Percentiles rank a stretch among this genome's conserved stretches.
Evolutionary conservation across 306 rosid species (phyloP).

Genomic region (Rosa rugosa): DNA sequence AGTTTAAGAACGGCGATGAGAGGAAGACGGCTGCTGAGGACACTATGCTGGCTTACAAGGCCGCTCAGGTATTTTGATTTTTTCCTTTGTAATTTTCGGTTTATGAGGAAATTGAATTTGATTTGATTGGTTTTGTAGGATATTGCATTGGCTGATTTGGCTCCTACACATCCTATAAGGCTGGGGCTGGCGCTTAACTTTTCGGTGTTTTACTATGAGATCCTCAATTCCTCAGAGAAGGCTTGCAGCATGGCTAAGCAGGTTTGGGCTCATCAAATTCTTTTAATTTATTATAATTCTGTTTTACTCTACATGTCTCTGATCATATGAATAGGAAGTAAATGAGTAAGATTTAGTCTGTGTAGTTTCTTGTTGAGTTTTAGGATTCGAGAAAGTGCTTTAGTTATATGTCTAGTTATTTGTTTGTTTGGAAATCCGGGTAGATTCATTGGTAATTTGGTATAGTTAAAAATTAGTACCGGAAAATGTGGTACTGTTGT

Average conservation of each 20-base stretch:
- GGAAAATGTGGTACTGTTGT: not conserved
- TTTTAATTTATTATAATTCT: not conserved
- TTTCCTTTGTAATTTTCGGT: not conserved
- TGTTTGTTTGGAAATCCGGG: not conserved
- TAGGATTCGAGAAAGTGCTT: not conserved
- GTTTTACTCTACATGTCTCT: not conserved
- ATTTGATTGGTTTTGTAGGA: constrained; percentile 27
- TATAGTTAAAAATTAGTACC: not conserved
- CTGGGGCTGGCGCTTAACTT: constrained; percentile 45
- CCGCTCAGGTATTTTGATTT: constrained; percentile 36
- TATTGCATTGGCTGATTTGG: constrained; percentile 40
- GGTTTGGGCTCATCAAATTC: constrained; percentile 17
- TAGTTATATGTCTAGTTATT: not conserved
- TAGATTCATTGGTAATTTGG: not conserved
- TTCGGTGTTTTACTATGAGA: constrained; percentile 51
- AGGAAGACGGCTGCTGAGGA: constrained; percentile 43
- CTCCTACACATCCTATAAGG: constrained; percentile 44
- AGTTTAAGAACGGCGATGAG: constrained; percentile 42
- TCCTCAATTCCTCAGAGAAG: constrained; percentile 43
- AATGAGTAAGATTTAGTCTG: not conserved
- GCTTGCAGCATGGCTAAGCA: constrained; percentile 49
- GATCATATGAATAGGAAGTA: not conserved
- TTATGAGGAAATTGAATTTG: not conserved
- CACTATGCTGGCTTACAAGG: constrained; percentile 40
- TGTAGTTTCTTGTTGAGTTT: not conserved